Evolutionary conservation across 208 protist species (phyloP).

Genomic region (Wallacemonas collosoma): DNA sequence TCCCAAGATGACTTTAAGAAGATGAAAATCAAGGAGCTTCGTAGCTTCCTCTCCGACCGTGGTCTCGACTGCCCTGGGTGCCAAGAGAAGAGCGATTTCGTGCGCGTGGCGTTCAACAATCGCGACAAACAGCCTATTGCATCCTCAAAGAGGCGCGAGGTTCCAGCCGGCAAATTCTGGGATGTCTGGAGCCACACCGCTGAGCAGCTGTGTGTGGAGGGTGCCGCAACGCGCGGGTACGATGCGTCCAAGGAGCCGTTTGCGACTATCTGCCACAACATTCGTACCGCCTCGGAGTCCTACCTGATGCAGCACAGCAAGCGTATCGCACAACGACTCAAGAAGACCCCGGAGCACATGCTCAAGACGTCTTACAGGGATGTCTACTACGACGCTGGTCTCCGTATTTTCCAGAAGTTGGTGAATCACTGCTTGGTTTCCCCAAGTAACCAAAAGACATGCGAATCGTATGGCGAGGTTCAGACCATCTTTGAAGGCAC

Average conservation of each 20-base stretch:
- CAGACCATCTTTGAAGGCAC: conserved; percentile 45
- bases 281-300: conserved; percentile 57
- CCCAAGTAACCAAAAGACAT: conserved; percentile 45
- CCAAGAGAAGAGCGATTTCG: conserved; percentile 90
- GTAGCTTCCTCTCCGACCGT: conserved; percentile 73
- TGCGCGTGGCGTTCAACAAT: conserved; percentile 73
- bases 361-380: conserved; percentile 86
- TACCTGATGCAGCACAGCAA: conserved; percentile 87
- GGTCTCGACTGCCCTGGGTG: conserved; percentile 76
- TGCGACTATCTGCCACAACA: conserved; percentile 49
- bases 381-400: conserved; percentile 82
- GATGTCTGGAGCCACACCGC: conserved; percentile 70
- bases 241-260: conserved; percentile 45
- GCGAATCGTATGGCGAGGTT: conserved; percentile 51
- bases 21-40: conserved; percentile 91
- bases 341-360: conserved; percentile 68
- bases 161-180: conserved; percentile 79
- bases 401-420: conserved; percentile 51
- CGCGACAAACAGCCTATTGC: conserved; percentile 63
- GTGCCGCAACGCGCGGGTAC: conserved; percentile 41
- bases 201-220: conserved; percentile 48
- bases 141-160: conserved; percentile 49
- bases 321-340: conserved; percentile 64
- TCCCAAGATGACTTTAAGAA: conserved; percentile 77
- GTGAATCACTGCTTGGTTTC: conserved; percentile 70